Evolutionary conservation across 169 alveolate species (phyloP).

Genomic region (Plasmodium malariae): DNA sequence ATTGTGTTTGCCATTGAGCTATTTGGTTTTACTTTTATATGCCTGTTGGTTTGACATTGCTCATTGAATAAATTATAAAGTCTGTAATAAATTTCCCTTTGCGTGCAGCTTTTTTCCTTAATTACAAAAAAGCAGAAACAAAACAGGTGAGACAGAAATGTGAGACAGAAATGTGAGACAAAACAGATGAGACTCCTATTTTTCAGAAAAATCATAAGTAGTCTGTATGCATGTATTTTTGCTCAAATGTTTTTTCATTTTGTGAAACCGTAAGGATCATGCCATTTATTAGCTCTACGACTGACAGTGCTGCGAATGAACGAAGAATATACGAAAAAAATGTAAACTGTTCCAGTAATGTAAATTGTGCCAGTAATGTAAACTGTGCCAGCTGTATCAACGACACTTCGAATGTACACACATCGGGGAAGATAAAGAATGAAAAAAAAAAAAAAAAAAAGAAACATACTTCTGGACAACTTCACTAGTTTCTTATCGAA

Average conservation of each 20-base stretch:
- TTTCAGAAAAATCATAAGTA: background rate
- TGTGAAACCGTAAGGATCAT: constrained; percentile 36
- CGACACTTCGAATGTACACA: no score
- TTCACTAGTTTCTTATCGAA: constrained; percentile 34
- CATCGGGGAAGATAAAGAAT: no score
- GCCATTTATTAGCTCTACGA: constrained; percentile 34
- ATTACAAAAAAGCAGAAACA: background rate
- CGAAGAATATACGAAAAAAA: no score
- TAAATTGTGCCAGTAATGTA: no score
- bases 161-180: background rate
- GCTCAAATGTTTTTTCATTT: no score
- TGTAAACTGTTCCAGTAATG: no score
- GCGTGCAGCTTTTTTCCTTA: constrained; percentile 65
- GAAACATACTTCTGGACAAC: constrained; percentile 30
- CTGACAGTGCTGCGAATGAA: constrained; percentile 26
- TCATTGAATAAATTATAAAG: constrained; percentile 48
- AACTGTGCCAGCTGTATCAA: no score
- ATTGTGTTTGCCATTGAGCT: background rate
- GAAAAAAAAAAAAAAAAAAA: no score
- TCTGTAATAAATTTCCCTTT: constrained; percentile 67
- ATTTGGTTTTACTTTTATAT: constrained; percentile 19
- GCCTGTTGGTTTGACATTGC: constrained; percentile 49
- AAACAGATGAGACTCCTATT: background rate
- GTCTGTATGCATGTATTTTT: no score
- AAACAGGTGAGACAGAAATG: background rate